Evolutionary conservation across 805 yeast species (phyloP).

Genomic region (Priceomyces medius): DNA sequence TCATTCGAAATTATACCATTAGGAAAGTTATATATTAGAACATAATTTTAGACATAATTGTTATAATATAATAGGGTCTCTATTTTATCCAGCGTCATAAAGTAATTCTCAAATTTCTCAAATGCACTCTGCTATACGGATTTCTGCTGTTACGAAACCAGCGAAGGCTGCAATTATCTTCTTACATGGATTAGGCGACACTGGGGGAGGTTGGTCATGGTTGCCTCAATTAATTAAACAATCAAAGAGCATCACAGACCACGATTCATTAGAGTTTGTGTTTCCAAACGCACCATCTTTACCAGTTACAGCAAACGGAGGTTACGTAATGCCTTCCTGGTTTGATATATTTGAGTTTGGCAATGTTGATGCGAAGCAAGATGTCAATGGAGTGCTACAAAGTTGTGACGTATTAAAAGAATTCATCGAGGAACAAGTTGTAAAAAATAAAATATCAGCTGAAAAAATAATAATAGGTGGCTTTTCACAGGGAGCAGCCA

Average conservation of each 20-base stretch:
- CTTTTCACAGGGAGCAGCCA: constrained; percentile 90
- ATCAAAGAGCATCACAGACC: constrained; percentile 44
- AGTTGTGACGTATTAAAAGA: constrained; percentile 46
- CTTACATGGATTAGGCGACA: constrained; percentile 89
- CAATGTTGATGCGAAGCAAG: constrained; percentile 46
- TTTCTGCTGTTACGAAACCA: constrained; percentile 26
- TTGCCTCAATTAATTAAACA: constrained; percentile 62
- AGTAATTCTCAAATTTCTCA: constrained; percentile 10
- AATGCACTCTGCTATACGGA: constrained; percentile 22
- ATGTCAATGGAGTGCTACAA: constrained; percentile 52
- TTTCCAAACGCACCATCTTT: constrained; percentile 86
- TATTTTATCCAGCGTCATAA: too few species aligned
- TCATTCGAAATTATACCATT: background rate
- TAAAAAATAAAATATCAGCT: constrained; percentile 50
- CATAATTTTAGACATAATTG: too few species aligned
- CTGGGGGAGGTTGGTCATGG: constrained; percentile 88
- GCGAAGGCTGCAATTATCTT: constrained; percentile 62
- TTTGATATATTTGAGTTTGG: constrained; percentile 69
- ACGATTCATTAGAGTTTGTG: constrained; percentile 58
- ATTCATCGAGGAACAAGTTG: constrained; percentile 53
- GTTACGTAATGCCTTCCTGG: constrained; percentile 78
- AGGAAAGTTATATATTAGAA: background rate
- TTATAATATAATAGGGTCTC: too few species aligned
- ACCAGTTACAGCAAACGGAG: constrained; percentile 69
- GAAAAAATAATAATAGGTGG: constrained; percentile 88